Conservation (phyloP, 768 basidiomycete species). For the Sutorius australiensis region DNA sequence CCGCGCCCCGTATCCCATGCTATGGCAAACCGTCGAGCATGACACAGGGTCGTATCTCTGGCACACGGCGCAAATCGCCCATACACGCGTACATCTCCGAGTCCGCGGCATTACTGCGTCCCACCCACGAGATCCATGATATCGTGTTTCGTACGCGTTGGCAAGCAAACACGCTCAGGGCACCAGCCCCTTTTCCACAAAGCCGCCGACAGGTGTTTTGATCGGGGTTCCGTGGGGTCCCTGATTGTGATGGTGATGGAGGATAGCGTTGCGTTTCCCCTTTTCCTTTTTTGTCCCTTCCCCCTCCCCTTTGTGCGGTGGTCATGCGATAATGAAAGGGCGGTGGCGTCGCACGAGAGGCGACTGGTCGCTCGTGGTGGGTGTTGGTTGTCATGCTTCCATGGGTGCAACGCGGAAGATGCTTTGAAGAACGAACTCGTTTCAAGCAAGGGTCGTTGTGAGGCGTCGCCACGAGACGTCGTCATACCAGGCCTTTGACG, state of each 20-base stretch:
- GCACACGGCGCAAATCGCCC: neutral
- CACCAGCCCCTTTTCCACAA: neutral
- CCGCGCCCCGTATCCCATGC: too few relatives aligned
- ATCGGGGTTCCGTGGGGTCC: constrained; percentile 4
- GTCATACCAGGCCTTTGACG: neutral
- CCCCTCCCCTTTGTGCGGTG: constrained; percentile 1
- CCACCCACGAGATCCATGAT: neutral
- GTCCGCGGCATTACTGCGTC: neutral
- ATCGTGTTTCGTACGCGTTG: neutral
- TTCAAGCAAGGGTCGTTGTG: neutral
- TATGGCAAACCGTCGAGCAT: neutral
- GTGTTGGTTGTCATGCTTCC: neutral
- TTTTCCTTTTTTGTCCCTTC: neutral
- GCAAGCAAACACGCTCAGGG: neutral
- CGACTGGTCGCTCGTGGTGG: neutral
- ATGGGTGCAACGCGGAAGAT: neutral
- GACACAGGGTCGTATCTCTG: neutral
- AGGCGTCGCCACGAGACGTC: neutral
- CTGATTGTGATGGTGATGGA: constrained; percentile 19
- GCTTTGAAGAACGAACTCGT: neutral
- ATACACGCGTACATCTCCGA: neutral
- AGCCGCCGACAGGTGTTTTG: neutral
- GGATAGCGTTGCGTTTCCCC: neutral
- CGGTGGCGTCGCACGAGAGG: neutral
- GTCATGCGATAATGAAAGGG: neutral